Evolutionary conservation across 2,329 filamentous ascomycete genomes (phyloP), one percentile per base, ranked within the genome.

Genomic region (Penicillium sp.): DNA sequence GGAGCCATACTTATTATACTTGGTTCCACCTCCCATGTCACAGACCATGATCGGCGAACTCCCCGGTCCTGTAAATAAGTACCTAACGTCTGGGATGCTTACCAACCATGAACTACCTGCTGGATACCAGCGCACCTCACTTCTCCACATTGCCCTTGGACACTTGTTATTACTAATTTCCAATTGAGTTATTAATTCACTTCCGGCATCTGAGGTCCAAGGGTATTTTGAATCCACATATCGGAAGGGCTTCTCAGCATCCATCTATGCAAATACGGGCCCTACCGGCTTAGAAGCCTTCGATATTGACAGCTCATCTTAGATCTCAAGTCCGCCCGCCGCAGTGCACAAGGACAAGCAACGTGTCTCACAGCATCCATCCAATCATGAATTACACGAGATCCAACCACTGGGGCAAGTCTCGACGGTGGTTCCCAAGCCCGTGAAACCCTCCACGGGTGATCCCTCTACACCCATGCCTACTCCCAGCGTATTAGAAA

Each of bases 281-380:
- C 66, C 76, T 13, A 72, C 63, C 24, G 66, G 65, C 13, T 71
- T 83, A 26, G 78, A 78, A 22, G 73, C 76, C 22, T 69, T 82
- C 56, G 75, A 80, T 50, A 76, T 83, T 28, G 79, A 83, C 44
- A 74, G 75, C 55, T 62, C 67, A 6, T 61, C 65, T 40, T 61
- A 68, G 4, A 69, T 82, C 42, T 60, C 75, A 28, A 79, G 72
- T 37, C 80, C 80, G 12, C 74, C 78, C 28, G 72, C 77, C 8
- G 76, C 77, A 45, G 62, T 75, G 40, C 70, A 66, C 35, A 75
- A 72, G 66, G 69, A 74, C 53, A 62, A 69, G 40, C 66, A 72
- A 56, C 60, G 62, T 24, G 58, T 68, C 40, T 53, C 65, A 30
- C 64, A 72, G 64, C 26, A 60, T n/a, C 57, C 62, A 33, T 68